Evolutionary conservation across 1,284 basidiomycete genomes (phyloP).

Genomic region (Sanghuangporus weigelae): DNA sequence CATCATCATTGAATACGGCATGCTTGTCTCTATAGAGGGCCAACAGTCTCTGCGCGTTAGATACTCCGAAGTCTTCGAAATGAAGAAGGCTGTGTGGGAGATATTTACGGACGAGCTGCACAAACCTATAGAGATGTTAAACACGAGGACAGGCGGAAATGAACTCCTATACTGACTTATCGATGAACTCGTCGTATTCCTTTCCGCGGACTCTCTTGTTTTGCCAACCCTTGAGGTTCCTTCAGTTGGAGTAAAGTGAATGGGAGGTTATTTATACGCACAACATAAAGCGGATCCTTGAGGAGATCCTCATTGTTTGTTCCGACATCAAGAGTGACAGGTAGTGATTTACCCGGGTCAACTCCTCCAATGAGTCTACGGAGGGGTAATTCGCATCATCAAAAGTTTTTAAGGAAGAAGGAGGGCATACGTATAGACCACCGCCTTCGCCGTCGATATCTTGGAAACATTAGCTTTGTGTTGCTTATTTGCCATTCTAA

Average conservation of each 20-base stretch:
- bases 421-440: constrained; percentile 64
- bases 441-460: constrained; percentile 87
- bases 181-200: constrained; percentile 63
- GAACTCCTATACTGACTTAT: constrained; percentile 40
- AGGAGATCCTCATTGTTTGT: constrained; percentile 67
- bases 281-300: constrained; percentile 63
- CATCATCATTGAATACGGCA: constrained; percentile 78
- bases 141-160: constrained; percentile 25
- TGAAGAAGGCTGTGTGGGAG: constrained; percentile 53
- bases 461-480: constrained; percentile 24
- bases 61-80: constrained; percentile 75
- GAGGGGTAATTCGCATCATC: not conserved
- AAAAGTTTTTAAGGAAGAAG: not conserved
- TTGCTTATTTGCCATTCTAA: not conserved
- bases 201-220: constrained; percentile 58
- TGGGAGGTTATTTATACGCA: constrained; percentile 28
- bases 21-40: constrained; percentile 62
- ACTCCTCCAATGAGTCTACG: constrained; percentile 73
- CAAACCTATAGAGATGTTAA: constrained; percentile 29
- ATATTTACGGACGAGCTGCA: constrained; percentile 40
- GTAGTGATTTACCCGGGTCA: constrained; percentile 62
- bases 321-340: constrained; percentile 72
- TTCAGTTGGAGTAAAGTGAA: not conserved
- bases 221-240: constrained; percentile 51
- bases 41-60: constrained; percentile 70